Percentiles rank a stretch among this genome's conserved stretches.
Conservation (phyloP, 371 early-diverging fungal genomes). For the Apophysomyces trapeziformis region DNA sequence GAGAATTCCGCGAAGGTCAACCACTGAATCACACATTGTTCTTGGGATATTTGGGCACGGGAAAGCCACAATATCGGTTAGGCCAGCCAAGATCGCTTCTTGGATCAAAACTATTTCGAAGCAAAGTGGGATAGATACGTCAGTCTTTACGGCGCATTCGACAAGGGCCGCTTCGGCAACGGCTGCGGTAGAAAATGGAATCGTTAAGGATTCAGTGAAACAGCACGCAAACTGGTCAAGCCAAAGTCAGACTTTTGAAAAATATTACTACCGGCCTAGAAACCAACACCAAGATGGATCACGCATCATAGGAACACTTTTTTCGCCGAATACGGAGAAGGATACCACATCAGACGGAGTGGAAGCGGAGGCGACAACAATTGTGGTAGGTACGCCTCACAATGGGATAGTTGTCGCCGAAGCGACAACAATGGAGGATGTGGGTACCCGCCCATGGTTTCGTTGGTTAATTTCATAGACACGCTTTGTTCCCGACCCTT, state of each 20-base stretch:
- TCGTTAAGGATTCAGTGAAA: slow-evolving; percentile 9
- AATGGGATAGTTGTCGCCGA: too few relatives aligned
- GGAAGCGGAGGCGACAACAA: neutral
- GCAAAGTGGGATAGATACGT: slow-evolving; percentile 3
- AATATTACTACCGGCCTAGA: slow-evolving; percentile 14
- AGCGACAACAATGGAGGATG: too few relatives aligned
- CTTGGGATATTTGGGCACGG: too few relatives aligned
- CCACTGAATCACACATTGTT: too few relatives aligned
- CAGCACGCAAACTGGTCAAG: slow-evolving; percentile 17
- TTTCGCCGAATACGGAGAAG: slow-evolving; percentile 4
- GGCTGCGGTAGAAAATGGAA: slow-evolving; percentile 9
- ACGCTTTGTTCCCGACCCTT: too few relatives aligned
- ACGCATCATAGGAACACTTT: neutral
- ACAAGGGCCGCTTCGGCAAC: slow-evolving; percentile 8
- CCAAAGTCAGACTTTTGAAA: slow-evolving; percentile 8
- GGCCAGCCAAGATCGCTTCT: neutral
- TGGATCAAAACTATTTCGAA: slow-evolving; percentile 3
- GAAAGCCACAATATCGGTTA: neutral
- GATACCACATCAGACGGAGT: slow-evolving; percentile 6
- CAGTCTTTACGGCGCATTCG: slow-evolving; percentile 6
- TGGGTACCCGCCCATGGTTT: too few relatives aligned
- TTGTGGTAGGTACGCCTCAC: too few relatives aligned
- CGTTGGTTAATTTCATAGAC: too few relatives aligned
- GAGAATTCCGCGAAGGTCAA: too few relatives aligned
- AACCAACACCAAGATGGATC: neutral